These are phyloP conservation scores for Perkinsus chesapeaki DNA, from an alignment of 169 alveolate species.

Conservation along the genomic window DNA sequence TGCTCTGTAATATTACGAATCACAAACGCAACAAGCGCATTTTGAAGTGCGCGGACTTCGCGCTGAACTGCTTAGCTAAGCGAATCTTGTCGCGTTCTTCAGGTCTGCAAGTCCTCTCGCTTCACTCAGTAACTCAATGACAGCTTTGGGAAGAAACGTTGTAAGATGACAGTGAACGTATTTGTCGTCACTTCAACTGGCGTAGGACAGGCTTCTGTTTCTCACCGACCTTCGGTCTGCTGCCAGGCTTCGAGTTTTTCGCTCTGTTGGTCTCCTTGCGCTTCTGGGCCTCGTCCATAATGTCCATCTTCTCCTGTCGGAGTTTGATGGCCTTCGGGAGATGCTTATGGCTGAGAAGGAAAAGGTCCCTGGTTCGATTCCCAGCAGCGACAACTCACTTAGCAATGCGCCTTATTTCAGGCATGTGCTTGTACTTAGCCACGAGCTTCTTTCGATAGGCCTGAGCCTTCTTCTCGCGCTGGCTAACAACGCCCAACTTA, in stretches of 20 bases:
- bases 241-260: constrained; percentile 17
- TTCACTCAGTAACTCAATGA: neutral
- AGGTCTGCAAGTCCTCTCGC: too few species aligned
- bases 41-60: too few species aligned
- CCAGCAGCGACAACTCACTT: constrained; percentile 9
- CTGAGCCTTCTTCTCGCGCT: constrained; percentile 65
- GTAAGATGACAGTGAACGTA: neutral
- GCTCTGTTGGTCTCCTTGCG: constrained; percentile 45
- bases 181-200: neutral
- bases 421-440: constrained; percentile 59
- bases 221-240: constrained; percentile 1
- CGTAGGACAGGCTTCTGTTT: neutral
- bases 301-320: constrained; percentile 45
- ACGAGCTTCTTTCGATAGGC: constrained; percentile 65
- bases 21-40: too few species aligned
- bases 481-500: constrained; percentile 45
- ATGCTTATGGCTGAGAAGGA: constrained; percentile 54
- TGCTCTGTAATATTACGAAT: too few species aligned
- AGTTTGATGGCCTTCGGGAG: constrained; percentile 68
- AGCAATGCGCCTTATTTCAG: constrained; percentile 71
- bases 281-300: constrained; percentile 48
- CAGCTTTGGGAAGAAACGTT: neutral
- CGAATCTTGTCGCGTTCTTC: too few species aligned
- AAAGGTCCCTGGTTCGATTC: neutral
- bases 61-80: too few species aligned